A percentile compares a stretch with the other conserved stretches of the same genome.
Conservation (phyloP, 495 filamentous ascomycete species). For the Saxophila tyrrhenica region DNA sequence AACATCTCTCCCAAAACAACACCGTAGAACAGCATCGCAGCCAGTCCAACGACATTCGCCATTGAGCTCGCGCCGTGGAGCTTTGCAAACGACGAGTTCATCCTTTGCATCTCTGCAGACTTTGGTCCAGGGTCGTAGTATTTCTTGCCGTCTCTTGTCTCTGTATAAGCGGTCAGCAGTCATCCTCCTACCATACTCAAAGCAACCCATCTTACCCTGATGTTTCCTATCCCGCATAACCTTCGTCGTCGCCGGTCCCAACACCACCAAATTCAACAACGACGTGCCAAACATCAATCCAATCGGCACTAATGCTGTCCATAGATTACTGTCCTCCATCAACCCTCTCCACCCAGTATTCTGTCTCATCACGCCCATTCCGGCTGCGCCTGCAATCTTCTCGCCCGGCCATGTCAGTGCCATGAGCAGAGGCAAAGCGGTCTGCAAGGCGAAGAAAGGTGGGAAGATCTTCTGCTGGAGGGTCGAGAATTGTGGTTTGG, state of each 20-base stretch:
- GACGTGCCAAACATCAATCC: conserved; percentile 50
- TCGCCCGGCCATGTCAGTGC: conserved; percentile 68
- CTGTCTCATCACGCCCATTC: not conserved
- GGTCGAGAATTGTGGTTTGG: conserved; percentile 66
- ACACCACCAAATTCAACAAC: conserved; percentile 50
- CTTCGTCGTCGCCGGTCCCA: conserved; percentile 61
- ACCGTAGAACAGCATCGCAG: conserved; percentile 63
- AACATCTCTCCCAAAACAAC: conserved; percentile 51
- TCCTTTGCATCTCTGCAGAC: conserved; percentile 63
- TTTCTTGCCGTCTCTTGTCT: conserved; percentile 73
- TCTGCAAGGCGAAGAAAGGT: conserved; percentile 74
- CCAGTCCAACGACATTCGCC: conserved; percentile 57
- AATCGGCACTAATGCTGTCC: conserved; percentile 53
- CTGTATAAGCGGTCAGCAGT: conserved; percentile 25
- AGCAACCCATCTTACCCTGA: conserved; percentile 43
- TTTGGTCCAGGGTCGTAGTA: conserved; percentile 63
- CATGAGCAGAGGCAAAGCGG: conserved; percentile 56
- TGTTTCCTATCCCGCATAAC: conserved; percentile 62
- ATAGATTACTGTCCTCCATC: conserved; percentile 39
- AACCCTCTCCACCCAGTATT: conserved; percentile 9
- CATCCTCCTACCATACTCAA: not conserved
- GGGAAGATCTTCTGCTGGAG: conserved; percentile 75
- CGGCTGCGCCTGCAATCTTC: conserved; percentile 23
- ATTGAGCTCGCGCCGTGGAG: conserved; percentile 70
- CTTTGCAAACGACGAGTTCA: conserved; percentile 70